phyloP scores from a whole-genome alignment of 352 stramenopile species.

The Thalassiosira mediterranea region DNA sequence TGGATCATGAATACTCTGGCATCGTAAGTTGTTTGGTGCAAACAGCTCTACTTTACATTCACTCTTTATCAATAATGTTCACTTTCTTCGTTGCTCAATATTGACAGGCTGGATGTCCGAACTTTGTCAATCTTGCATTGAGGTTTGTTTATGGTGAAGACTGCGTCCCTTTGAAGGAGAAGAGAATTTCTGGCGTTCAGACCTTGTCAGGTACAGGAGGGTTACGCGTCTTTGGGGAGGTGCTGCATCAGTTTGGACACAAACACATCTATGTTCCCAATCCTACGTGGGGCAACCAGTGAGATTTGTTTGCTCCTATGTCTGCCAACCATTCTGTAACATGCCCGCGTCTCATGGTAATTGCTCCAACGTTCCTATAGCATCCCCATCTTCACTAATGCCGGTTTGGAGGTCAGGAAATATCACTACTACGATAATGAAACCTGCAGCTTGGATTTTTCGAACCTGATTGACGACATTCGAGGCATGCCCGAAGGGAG shows the following conservation, averaged over 20 bases:
- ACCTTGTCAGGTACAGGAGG: conserved; percentile 98
- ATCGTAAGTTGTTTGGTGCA: conserved; percentile 90
- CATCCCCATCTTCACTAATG: conserved; percentile 84
- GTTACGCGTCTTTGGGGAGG: conserved; percentile 94
- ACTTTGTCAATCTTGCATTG: conserved; percentile 79
- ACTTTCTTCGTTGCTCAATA: too few relatives aligned
- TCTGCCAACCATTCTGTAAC: too few relatives aligned
- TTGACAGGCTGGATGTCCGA: conserved; percentile 67
- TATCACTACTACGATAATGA: conserved; percentile 89
- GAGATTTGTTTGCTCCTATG: too few relatives aligned
- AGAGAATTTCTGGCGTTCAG: conserved; percentile 91
- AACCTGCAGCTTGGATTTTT: conserved; percentile 89
- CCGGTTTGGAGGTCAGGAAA: conserved; percentile 86
- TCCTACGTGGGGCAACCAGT: conserved; percentile 99
- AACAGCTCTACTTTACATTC: too few relatives aligned
- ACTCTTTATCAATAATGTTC: too few relatives aligned
- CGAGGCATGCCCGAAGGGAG: conserved; percentile 88
- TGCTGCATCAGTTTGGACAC: conserved; percentile 86
- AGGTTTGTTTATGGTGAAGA: conserved; percentile 96
- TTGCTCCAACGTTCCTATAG: conserved; percentile 1
- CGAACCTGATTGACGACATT: conserved; percentile 94
- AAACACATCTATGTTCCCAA: conserved; percentile 96
- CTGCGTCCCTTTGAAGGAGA: conserved; percentile 87
- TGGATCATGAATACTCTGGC: conserved; percentile 98
- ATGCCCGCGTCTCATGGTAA: conserved; percentile 65